phyloP scores from a whole-genome alignment of 163 green algal species.

The Volvox carteri region DNA sequence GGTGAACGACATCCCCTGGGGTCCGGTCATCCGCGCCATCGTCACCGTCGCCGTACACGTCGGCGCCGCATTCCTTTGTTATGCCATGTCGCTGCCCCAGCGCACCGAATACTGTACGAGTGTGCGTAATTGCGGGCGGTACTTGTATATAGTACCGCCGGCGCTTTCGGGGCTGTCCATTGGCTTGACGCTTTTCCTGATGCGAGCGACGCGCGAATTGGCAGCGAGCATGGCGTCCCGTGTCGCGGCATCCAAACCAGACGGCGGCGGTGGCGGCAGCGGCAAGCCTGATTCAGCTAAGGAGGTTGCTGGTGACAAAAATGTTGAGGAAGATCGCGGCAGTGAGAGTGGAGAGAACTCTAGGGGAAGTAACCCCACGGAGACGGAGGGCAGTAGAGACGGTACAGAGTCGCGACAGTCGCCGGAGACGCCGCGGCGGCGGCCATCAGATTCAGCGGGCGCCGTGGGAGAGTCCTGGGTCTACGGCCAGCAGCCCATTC shows the following conservation, averaged over 20 bases:
- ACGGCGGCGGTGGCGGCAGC: too few relatives aligned
- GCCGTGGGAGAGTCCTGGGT: not conserved
- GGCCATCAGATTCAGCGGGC: not conserved
- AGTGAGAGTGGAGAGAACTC: not conserved
- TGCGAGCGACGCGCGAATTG: not conserved
- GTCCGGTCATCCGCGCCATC: not conserved
- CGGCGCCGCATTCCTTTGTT: not conserved
- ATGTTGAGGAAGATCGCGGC: not conserved
- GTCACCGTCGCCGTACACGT: not conserved
- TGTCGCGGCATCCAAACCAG: not conserved
- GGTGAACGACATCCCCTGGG: constrained; percentile 15
- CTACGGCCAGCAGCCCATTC: not conserved
- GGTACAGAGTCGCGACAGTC: not conserved
- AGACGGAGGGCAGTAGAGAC: not conserved
- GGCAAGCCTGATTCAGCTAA: not conserved
- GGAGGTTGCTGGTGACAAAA: not conserved
- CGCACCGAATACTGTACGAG: not conserved
- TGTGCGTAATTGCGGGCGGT: not conserved
- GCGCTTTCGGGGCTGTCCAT: not conserved
- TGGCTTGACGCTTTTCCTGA: constrained; percentile 29
- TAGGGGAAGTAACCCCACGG: not conserved
- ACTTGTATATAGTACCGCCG: constrained; percentile 7
- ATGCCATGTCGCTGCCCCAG: constrained; percentile 3
- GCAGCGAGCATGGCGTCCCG: constrained; percentile 13
- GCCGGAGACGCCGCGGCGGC: not conserved